A percentile compares a stretch with the other conserved stretches of the same genome.
Evolutionary conservation across 2,329 filamentous ascomycete genomes (phyloP).

Genomic region (Ophiostoma himal-ulmi): DNA sequence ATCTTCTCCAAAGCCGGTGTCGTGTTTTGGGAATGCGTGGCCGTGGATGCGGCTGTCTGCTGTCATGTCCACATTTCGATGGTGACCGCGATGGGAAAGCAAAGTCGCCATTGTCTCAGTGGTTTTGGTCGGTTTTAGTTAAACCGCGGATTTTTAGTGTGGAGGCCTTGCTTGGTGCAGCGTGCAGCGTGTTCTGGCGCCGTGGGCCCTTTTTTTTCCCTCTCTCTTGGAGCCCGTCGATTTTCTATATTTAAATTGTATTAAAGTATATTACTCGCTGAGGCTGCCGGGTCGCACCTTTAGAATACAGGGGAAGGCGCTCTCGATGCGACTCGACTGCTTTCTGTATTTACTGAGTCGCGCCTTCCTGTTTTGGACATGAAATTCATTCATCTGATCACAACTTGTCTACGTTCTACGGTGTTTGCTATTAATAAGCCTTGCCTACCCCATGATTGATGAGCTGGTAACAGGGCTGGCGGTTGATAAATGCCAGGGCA

Average conservation of each 20-base stretch:
- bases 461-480: background rate
- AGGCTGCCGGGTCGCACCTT: background rate
- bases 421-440: background rate
- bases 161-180: background rate
- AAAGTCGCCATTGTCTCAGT: constrained; percentile 29
- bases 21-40: constrained; percentile 26
- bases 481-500: no score
- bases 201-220: background rate
- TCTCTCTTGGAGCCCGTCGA: background rate
- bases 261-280: constrained; percentile 6
- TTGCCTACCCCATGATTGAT: background rate
- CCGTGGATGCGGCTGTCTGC: constrained; percentile 36
- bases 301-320: background rate
- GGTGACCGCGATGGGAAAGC: constrained; percentile 24
- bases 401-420: background rate
- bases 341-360: background rate
- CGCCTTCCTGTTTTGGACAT: background rate
- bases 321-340: background rate
- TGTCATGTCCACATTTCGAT: constrained; percentile 40
- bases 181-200: constrained; percentile 4
- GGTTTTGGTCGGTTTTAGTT: background rate
- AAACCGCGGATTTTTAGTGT: constrained; percentile 18
- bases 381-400: background rate
- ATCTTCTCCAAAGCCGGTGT: constrained; percentile 35
- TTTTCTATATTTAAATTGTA: background rate